Evolutionary conservation across 345 rosid species (phyloP).

Genomic region (Acer negundo): DNA sequence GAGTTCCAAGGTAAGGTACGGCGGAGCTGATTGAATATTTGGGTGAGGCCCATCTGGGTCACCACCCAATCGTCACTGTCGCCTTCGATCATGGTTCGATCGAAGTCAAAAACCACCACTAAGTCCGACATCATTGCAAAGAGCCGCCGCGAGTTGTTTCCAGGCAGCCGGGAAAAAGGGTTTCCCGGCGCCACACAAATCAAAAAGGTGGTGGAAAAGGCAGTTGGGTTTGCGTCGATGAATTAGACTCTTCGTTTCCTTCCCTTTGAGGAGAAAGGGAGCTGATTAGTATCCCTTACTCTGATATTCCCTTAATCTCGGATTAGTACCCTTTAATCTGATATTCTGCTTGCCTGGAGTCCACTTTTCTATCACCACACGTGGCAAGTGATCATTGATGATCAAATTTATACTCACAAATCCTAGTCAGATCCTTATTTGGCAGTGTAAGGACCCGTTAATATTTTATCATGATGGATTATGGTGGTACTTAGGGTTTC

Average conservation of each 20-base stretch:
- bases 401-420: no score
- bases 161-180: slow-evolving; percentile 3
- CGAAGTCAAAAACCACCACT: slow-evolving; percentile 77
- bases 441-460: no score
- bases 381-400: not conserved
- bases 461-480: no score
- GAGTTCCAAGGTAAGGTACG: slow-evolving; percentile 77
- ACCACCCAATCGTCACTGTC: slow-evolving; percentile 87
- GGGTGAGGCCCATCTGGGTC: slow-evolving; percentile 74
- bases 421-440: no score
- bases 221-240: not conserved
- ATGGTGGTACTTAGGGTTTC: no score
- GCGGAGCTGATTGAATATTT: slow-evolving; percentile 62
- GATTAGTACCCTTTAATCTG: no score
- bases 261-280: no score
- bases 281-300: no score
- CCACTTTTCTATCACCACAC: no score
- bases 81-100: slow-evolving; percentile 81
- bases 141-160: not conserved
- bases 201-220: not conserved
- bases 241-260: not conserved
- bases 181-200: slow-evolving; percentile 12
- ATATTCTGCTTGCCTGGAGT: no score
- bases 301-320: no score
- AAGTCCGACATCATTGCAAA: slow-evolving; percentile 13